These are phyloP conservation scores for Chalaropsis ovoidea DNA, from an alignment of 2,329 filamentous ascomycete genomes.

Conservation along the genomic window DNA sequence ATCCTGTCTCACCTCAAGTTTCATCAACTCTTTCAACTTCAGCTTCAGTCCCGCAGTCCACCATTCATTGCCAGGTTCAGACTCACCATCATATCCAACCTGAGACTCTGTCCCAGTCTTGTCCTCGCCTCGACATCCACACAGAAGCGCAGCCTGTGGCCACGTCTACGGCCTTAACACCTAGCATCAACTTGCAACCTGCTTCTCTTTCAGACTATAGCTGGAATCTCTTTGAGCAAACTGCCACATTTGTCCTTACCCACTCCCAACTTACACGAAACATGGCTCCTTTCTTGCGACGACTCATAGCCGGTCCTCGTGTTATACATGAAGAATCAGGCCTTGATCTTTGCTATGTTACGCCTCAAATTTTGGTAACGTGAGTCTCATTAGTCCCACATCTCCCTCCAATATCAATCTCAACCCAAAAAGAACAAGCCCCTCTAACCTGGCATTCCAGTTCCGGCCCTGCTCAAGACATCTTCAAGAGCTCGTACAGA, in stretches of 20 bases:
- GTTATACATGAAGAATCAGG: slow-evolving; percentile 75
- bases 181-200: neutral
- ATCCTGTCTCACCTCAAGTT: neutral
- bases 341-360: slow-evolving; percentile 92
- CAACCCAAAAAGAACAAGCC: neutral
- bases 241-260: slow-evolving; percentile 18
- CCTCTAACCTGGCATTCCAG: slow-evolving; percentile 40
- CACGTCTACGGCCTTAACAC: neutral
- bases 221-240: slow-evolving; percentile 9
- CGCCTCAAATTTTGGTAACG: slow-evolving; percentile 61
- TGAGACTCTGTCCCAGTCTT: neutral
- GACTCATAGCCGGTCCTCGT: slow-evolving; percentile 83
- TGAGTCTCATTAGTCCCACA: slow-evolving; percentile 32
- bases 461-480: slow-evolving; percentile 80
- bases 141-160: neutral
- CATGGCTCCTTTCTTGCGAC: slow-evolving; percentile 68
- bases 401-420: neutral
- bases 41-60: neutral
- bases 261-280: slow-evolving; percentile 19
- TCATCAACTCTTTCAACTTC: neutral
- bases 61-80: neutral
- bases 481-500: slow-evolving; percentile 84
- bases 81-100: neutral
- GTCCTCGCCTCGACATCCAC: neutral
- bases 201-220: neutral